Evolutionary conservation across 371 early-diverging fungal genomes (phyloP), one percentile per base, ranked within the genome.

Genomic region (Encephalitozoon cuniculi): DNA sequence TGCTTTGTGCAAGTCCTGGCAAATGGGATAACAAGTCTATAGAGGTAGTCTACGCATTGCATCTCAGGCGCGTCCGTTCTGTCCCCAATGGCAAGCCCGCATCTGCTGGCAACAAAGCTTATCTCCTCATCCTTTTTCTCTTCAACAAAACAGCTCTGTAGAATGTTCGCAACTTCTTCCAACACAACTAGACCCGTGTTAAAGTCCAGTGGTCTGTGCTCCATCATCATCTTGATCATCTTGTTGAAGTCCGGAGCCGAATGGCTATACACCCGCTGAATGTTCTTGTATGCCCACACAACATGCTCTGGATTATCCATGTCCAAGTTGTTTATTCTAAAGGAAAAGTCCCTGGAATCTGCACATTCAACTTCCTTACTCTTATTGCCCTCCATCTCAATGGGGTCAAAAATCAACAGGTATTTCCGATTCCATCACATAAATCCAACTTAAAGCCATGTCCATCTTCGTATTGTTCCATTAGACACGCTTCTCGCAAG

Each of bases 271-370:
- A 43, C 49, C n/a, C n/a, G 28, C 32, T 15, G 21, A 23, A 72
- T 64, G 15, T 72, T 63, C 23, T 64, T 72, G 37, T 72, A 72
- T 32, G 64, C 41, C 73, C 73, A 72, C 32, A 72, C 18, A 21
- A 72, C 37, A 55, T 72, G 41, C 28, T 44, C 30, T 4, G 46
- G 21, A 63, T 71, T 63, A 9, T n/a, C 21, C 39, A 41, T 41
- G 26, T 71, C 46, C 11, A 71, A 11, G 2, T 23, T 71, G 34
- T 55, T 26, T 6, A 71, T 37, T n/a, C 30, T 8, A 3, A 18
- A 30, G 6, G 59, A 34, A n/a, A 59, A 32, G 5, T 37, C 59
- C 18, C 15, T 2, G 37, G 6, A 4, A 12, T 37, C 11, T 3
- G 12, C 6, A 11, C 5, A 4, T 5, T 2, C 37, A 37, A 0